phyloP scores from a whole-genome alignment of 768 basidiomycete genomes.

The Hypholoma sublateritium region DNA sequence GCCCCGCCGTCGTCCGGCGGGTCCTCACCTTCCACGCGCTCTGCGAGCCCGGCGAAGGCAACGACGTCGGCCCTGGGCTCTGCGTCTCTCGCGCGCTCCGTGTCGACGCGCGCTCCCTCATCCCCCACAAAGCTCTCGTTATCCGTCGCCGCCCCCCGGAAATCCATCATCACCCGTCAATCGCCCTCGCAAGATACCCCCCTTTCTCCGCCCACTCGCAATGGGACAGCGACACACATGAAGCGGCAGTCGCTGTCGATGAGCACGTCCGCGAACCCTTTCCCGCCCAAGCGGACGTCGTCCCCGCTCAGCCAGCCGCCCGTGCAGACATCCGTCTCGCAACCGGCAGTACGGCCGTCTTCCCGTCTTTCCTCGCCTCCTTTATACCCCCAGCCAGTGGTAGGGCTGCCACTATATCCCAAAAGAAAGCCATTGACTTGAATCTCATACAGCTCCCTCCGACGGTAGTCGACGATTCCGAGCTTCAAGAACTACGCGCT shows the following conservation, averaged over 20 bases:
- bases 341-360: conserved; percentile 20
- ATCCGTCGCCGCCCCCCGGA: conserved; percentile 44
- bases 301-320: conserved; percentile 39
- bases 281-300: conserved; percentile 33
- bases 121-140: conserved; percentile 63
- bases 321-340: conserved; percentile 17
- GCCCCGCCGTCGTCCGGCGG: conserved; percentile 42
- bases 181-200: conserved; percentile 38
- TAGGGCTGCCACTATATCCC: neutral
- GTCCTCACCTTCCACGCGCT: conserved; percentile 58
- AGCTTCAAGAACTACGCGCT: conserved; percentile 77
- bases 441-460: neutral
- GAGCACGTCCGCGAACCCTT: conserved; percentile 16
- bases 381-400: conserved; percentile 6
- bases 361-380: conserved; percentile 24
- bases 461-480: conserved; percentile 48
- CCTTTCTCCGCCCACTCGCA: conserved; percentile 29
- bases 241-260: conserved; percentile 10
- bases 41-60: conserved; percentile 63
- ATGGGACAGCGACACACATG: conserved; percentile 20
- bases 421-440: neutral
- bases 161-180: conserved; percentile 44
- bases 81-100: conserved; percentile 23
- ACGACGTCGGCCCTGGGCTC: conserved; percentile 24
- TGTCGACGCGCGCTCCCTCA: conserved; percentile 23